Percentiles rank a stretch among this genome's conserved stretches.
These are phyloP conservation scores for Pyricularia grisea DNA, from an alignment of 2,329 filamentous ascomycete species.

Conservation along the genomic window DNA sequence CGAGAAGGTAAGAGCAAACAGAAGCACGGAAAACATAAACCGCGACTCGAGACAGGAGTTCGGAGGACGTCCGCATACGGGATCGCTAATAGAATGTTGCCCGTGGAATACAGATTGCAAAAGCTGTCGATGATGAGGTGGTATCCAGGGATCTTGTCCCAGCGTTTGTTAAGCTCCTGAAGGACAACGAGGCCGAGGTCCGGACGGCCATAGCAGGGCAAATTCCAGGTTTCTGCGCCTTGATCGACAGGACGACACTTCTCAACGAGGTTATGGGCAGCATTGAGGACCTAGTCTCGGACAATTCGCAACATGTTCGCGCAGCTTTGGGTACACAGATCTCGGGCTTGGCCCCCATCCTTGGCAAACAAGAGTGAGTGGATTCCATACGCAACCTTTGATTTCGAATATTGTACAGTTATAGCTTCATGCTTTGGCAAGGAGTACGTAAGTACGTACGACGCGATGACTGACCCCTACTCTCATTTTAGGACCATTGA, in stretches of 20 bases:
- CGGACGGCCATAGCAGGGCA: slow-evolving; percentile 94
- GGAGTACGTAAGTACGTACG: background rate
- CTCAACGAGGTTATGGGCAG: slow-evolving; percentile 95
- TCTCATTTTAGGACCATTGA: slow-evolving; percentile 67
- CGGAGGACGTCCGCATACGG: background rate
- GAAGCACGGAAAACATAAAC: background rate
- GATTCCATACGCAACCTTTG: background rate
- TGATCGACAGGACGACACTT: slow-evolving; percentile 80
- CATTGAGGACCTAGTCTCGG: slow-evolving; percentile 91
- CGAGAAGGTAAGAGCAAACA: slow-evolving; percentile 63
- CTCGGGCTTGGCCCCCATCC: slow-evolving; percentile 88
- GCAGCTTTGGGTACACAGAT: slow-evolving; percentile 94
- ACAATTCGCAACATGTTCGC: slow-evolving; percentile 93
- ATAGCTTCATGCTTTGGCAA: background rate
- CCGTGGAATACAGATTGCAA: slow-evolving; percentile 62
- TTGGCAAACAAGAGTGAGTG: slow-evolving; percentile 91
- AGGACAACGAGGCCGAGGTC: slow-evolving; percentile 96
- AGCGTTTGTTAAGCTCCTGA: slow-evolving; percentile 93
- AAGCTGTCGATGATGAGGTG: slow-evolving; percentile 96
- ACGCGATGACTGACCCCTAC: background rate
- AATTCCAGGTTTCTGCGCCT: slow-evolving; percentile 89
- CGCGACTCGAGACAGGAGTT: background rate
- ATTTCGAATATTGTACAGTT: background rate
- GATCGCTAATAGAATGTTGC: background rate
- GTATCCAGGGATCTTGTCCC: slow-evolving; percentile 89